phyloP scores from a whole-genome alignment of 106 monocot genomes.

The Phalaenopsis aphrodite region DNA sequence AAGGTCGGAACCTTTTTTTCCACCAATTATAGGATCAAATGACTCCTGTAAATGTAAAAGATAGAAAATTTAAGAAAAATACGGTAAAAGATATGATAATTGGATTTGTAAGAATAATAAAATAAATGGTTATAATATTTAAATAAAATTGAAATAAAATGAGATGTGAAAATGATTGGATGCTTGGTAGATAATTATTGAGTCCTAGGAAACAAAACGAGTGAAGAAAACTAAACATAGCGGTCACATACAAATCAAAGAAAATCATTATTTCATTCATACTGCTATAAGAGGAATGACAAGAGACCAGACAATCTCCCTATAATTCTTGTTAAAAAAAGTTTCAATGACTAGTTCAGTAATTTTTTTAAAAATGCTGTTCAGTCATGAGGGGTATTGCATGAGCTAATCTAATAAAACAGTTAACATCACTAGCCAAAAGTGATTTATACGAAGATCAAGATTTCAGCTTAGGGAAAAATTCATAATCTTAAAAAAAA shows the following conservation, averaged over 20 bases:
- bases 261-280: neutral
- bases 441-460: too few species aligned
- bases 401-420: too few species aligned
- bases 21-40: constrained; percentile 81
- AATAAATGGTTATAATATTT: neutral
- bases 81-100: neutral
- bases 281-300: too few species aligned
- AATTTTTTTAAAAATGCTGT: too few species aligned
- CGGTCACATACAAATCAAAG: constrained; percentile 1
- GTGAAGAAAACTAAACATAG: neutral
- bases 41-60: constrained; percentile 46
- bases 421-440: too few species aligned
- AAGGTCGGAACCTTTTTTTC: constrained; percentile 50
- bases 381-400: too few species aligned
- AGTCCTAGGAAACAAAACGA: neutral
- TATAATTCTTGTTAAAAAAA: too few species aligned
- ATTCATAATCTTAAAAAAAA: too few species aligned
- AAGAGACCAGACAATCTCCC: too few species aligned
- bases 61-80: neutral
- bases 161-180: neutral
- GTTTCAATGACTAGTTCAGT: too few species aligned
- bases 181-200: neutral
- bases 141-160: neutral
- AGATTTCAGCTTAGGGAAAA: too few species aligned
- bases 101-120: neutral